Evolutionary conservation across 2,329 filamentous ascomycete species (phyloP).

Genomic region (Beauveria medogensis): DNA sequence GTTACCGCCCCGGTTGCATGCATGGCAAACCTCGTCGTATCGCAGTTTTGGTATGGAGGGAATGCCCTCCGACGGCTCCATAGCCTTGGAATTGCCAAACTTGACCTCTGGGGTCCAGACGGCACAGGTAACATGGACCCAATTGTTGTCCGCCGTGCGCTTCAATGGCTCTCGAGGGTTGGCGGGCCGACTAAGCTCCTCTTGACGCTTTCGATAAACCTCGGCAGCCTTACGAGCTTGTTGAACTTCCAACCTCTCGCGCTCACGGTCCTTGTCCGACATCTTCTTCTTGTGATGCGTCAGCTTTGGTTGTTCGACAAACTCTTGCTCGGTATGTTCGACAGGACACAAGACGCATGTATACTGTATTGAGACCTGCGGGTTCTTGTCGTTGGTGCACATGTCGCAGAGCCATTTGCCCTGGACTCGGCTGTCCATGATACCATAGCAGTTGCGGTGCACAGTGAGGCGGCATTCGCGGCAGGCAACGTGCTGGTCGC

Average conservation of each 20-base stretch:
- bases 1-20: constrained; percentile 60
- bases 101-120: constrained; percentile 89
- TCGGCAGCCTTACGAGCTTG: constrained; percentile 70
- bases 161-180: constrained; percentile 88
- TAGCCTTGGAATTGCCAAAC: constrained; percentile 73
- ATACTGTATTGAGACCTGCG: constrained; percentile 87
- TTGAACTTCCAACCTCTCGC: constrained; percentile 78
- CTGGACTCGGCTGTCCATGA: constrained; percentile 58
- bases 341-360: constrained; percentile 89
- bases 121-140: constrained; percentile 92
- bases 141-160: constrained; percentile 91
- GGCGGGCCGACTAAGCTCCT: constrained; percentile 72
- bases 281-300: constrained; percentile 69
- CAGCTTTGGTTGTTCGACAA: constrained; percentile 60
- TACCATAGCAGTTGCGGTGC: constrained; percentile 87
- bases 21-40: constrained; percentile 73
- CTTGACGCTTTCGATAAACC: constrained; percentile 75
- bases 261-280: constrained; percentile 81
- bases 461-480: constrained; percentile 85
- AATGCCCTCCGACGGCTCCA: constrained; percentile 86
- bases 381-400: constrained; percentile 88
- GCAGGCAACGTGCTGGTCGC: constrained; percentile 69
- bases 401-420: constrained; percentile 93
- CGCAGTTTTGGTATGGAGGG: constrained; percentile 66
- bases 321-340: constrained; percentile 70